A percentile compares a stretch with the other conserved stretches of the same genome.
Evolutionary conservation across 768 basidiomycete species (phyloP).

Genomic region (Boletus patriciae): DNA sequence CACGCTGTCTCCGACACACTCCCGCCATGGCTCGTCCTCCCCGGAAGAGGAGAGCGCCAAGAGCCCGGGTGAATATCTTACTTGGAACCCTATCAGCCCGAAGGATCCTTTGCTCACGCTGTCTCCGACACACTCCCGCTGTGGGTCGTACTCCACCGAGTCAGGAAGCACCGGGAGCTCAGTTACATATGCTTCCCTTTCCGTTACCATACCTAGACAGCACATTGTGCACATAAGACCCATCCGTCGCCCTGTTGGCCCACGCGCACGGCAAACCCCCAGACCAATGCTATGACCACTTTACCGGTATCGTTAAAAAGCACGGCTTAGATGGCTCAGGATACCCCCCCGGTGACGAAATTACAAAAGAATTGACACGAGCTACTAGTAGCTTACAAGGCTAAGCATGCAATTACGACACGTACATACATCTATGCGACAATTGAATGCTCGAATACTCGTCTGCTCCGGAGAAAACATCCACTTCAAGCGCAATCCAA

Average conservation of each 20-base stretch:
- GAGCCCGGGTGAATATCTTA: not conserved
- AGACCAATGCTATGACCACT: not conserved
- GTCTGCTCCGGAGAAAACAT: not conserved
- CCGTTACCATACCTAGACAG: not conserved
- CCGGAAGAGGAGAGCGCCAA: not conserved
- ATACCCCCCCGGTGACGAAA: not conserved
- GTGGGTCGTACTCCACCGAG: too few species aligned
- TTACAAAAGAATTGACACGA: not conserved
- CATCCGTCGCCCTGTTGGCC: not conserved
- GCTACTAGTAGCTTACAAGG: slow-evolving; percentile 1
- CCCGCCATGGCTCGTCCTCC: not conserved
- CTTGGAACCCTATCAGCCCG: too few species aligned
- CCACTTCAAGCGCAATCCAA: too few species aligned
- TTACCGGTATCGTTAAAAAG: too few species aligned
- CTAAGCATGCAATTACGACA: not conserved
- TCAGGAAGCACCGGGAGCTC: too few species aligned
- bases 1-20: not conserved
- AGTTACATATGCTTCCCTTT: not conserved
- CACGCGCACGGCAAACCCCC: not conserved
- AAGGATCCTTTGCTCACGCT: too few species aligned
- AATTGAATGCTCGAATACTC: not conserved
- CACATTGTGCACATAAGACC: not conserved
- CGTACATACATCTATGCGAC: not conserved
- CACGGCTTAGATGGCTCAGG: not conserved
- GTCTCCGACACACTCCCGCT: not conserved